Evolutionary conservation across 768 basidiomycete species (phyloP).

Genomic region (Auriscalpium vulgare): DNA sequence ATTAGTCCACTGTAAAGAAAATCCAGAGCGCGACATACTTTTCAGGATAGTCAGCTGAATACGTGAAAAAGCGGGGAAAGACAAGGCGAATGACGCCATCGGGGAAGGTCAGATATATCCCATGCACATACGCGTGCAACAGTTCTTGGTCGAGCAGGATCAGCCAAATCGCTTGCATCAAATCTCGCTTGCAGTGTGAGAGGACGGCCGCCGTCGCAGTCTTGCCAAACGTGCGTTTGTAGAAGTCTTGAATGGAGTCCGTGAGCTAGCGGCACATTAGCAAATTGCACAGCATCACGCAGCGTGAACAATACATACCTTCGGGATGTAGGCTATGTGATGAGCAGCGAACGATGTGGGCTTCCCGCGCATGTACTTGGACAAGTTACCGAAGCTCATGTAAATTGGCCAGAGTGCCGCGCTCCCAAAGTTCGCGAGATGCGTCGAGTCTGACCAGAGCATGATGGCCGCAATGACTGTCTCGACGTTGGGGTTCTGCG

Average conservation of each 20-base stretch:
- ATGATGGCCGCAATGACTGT: slow-evolving; percentile 7
- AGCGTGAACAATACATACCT: neutral
- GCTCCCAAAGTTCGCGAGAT: slow-evolving; percentile 17
- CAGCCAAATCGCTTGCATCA: slow-evolving; percentile 16
- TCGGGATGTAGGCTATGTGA: slow-evolving; percentile 17
- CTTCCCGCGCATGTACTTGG: slow-evolving; percentile 8
- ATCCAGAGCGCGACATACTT: slow-evolving; percentile 13
- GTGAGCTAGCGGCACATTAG: slow-evolving; percentile 6
- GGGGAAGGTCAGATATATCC: slow-evolving; percentile 14
- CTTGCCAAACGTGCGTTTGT: neutral
- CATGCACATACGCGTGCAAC: slow-evolving; percentile 16
- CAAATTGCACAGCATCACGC: neutral
- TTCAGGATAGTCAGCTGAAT: slow-evolving; percentile 23
- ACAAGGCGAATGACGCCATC: slow-evolving; percentile 17
- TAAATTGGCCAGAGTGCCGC: slow-evolving; percentile 19
- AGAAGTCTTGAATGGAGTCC: slow-evolving; percentile 12
- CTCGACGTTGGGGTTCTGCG: slow-evolving; percentile 8
- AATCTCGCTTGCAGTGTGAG: slow-evolving; percentile 17
- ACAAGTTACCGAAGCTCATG: slow-evolving; percentile 16
- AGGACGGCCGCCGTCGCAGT: slow-evolving; percentile 1
- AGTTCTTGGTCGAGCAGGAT: slow-evolving; percentile 15
- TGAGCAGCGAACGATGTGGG: slow-evolving; percentile 10
- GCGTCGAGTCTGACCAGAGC: slow-evolving; percentile 19
- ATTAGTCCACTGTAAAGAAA: neutral
- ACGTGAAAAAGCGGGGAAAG: slow-evolving; percentile 17